A percentile compares a stretch with the other conserved stretches of the same genome.
Evolutionary conservation across 2,329 filamentous ascomycete species (phyloP).

Genomic region (Aspergillus latus): DNA sequence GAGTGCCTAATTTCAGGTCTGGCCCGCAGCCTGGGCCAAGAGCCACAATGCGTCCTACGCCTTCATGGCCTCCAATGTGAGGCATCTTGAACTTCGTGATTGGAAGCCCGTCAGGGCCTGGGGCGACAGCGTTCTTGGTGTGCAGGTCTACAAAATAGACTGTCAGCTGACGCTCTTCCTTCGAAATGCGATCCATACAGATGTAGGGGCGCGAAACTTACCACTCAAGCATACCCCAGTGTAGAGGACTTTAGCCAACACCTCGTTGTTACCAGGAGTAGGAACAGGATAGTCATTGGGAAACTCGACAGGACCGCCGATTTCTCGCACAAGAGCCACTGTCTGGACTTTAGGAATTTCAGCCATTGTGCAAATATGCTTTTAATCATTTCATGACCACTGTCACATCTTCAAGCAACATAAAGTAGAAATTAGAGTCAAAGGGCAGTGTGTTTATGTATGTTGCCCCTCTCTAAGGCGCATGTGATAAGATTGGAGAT

Average conservation of each 20-base stretch:
- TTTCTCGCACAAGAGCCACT: conserved; percentile 43
- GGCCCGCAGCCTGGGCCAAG: conserved; percentile 33
- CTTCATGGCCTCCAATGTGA: conserved; percentile 49
- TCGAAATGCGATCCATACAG: neutral
- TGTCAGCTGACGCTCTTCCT: too few species aligned
- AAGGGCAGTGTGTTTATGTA: too few species aligned
- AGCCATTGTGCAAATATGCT: conserved; percentile 2
- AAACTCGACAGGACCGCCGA: conserved; percentile 44
- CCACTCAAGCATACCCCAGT: conserved; percentile 49
- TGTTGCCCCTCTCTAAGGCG: neutral
- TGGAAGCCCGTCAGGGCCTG: conserved; percentile 41
- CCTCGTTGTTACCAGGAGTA: conserved; percentile 41
- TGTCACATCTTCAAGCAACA: neutral
- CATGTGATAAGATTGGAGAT: neutral
- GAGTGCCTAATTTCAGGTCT: conserved; percentile 38
- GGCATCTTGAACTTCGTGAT: conserved; percentile 47
- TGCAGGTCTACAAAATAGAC: conserved; percentile 36
- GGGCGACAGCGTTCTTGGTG: conserved; percentile 42
- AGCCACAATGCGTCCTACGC: conserved; percentile 44
- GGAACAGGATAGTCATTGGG: conserved; percentile 45
- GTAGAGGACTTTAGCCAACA: conserved; percentile 48
- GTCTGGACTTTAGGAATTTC: conserved; percentile 32
- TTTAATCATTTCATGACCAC: neutral
- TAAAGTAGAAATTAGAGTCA: too few species aligned
- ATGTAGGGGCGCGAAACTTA: neutral